Percentiles rank a stretch among this genome's conserved stretches.
Conservation (phyloP, 768 basidiomycete species). For the Boletellus ananiceps region DNA sequence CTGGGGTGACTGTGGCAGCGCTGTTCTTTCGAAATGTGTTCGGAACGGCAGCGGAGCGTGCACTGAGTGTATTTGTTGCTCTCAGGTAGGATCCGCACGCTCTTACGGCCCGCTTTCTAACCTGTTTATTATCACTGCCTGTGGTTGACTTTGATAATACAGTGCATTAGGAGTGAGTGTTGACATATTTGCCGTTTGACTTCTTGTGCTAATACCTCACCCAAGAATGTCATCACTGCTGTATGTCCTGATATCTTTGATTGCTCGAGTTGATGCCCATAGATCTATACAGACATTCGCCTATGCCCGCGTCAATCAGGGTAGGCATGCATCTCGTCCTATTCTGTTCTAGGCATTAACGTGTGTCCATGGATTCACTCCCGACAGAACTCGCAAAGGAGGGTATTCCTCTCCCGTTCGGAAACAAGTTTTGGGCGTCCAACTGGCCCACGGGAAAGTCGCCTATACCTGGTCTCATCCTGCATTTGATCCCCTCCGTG, state of each 20-base stretch:
- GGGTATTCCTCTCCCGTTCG: constrained; percentile 57
- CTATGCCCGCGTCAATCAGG: constrained; percentile 52
- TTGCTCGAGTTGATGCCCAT: neutral
- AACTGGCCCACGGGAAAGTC: constrained; percentile 59
- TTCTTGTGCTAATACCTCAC: neutral
- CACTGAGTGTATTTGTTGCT: constrained; percentile 52
- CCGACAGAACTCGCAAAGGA: constrained; percentile 53
- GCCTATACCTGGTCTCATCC: constrained; percentile 50
- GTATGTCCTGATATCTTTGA: constrained; percentile 12
- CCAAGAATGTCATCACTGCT: constrained; percentile 32
- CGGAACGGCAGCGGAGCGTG: constrained; percentile 47
- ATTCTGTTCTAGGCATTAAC: neutral
- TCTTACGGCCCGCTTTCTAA: neutral
- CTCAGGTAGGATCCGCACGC: constrained; percentile 37
- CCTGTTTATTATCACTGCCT: too few relatives aligned
- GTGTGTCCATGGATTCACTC: neutral
- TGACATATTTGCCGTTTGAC: neutral
- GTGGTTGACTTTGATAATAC: neutral
- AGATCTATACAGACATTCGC: constrained; percentile 42
- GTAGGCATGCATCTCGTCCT: constrained; percentile 11
- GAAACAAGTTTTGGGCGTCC: constrained; percentile 56
- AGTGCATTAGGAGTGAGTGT: constrained; percentile 36
- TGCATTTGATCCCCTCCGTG: constrained; percentile 52
- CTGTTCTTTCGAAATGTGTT: constrained; percentile 60
- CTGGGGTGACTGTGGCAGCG: constrained; percentile 52